phyloP scores from a whole-genome alignment of 345 rosid species.

The Garcia nutans region DNA sequence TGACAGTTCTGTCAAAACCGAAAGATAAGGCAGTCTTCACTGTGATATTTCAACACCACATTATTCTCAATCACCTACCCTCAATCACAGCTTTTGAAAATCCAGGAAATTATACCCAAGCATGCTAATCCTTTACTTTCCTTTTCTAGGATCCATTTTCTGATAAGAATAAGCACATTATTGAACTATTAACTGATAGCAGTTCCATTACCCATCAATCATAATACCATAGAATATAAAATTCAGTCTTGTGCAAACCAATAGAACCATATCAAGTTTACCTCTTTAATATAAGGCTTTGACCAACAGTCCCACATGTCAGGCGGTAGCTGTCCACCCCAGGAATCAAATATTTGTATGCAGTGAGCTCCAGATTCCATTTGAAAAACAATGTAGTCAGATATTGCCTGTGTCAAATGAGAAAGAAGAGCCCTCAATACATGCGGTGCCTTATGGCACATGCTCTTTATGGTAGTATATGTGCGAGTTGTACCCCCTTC shows the following conservation, averaged over 20 bases:
- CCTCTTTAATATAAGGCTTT: slow-evolving; percentile 82
- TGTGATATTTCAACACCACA: not conserved
- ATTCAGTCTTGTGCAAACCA: too few species aligned
- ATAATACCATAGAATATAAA: not conserved
- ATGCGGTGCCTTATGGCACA: slow-evolving; percentile 84
- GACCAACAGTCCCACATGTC: slow-evolving; percentile 91
- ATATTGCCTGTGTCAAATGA: slow-evolving; percentile 71
- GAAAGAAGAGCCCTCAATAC: slow-evolving; percentile 72
- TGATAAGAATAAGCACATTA: not conserved
- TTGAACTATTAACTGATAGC: not conserved
- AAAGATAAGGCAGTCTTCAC: not conserved
- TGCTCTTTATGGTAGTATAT: slow-evolving; percentile 72
- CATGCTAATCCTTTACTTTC: not conserved
- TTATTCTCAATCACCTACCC: too few species aligned
- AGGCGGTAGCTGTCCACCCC: slow-evolving; percentile 98
- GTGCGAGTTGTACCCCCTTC: slow-evolving; percentile 93
- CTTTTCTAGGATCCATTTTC: not conserved
- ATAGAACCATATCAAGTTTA: slow-evolving; percentile 21
- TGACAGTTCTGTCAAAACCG: not conserved
- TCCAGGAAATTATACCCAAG: not conserved
- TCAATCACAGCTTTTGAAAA: too few species aligned
- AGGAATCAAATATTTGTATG: slow-evolving; percentile 91
- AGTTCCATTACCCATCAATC: not conserved
- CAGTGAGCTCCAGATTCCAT: slow-evolving; percentile 90
- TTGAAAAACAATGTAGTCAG: slow-evolving; percentile 78